Conservation (phyloP, 164 flowering plant species). For the Chloranthus sessilifolius region DNA sequence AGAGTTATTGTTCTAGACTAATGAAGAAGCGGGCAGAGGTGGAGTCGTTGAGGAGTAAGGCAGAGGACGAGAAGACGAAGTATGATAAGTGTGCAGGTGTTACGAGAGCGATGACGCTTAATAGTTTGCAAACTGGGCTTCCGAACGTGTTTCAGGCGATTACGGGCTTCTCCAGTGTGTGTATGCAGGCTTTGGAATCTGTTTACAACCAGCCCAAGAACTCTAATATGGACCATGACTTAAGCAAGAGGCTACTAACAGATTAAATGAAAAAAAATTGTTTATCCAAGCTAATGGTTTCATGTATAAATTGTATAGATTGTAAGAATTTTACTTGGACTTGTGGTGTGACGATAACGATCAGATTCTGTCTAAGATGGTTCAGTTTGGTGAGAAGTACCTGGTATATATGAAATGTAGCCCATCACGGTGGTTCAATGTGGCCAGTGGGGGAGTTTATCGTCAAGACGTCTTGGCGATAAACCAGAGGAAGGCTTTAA, state of each 20-base stretch:
- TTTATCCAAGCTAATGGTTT: too few relatives aligned
- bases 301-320: too few relatives aligned
- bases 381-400: too few relatives aligned
- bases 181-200: conserved; percentile 70
- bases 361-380: too few relatives aligned
- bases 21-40: conserved; percentile 68
- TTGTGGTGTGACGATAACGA: too few relatives aligned
- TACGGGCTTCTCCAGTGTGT: conserved; percentile 86
- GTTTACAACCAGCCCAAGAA: conserved; percentile 58
- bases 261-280: too few relatives aligned
- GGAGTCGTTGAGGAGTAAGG: conserved; percentile 50
- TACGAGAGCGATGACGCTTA: conserved; percentile 75
- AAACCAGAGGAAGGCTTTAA: too few relatives aligned
- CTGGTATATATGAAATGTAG: too few relatives aligned
- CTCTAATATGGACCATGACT: conserved; percentile 29
- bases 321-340: too few relatives aligned
- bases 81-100: conserved; percentile 65
- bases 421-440: too few relatives aligned
- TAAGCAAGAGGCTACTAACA: conserved; percentile 61
- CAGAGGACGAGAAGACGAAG: conserved; percentile 84
- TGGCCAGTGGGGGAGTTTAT: too few relatives aligned
- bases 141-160: conserved; percentile 86
- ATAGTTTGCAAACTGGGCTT: conserved; percentile 84
- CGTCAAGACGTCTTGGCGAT: too few relatives aligned
- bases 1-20: conserved; percentile 30